Percentiles rank a stretch among this genome's conserved stretches.
Evolutionary conservation across 2,329 filamentous ascomycete species (phyloP).

Genomic region (Fusarium sp.): DNA sequence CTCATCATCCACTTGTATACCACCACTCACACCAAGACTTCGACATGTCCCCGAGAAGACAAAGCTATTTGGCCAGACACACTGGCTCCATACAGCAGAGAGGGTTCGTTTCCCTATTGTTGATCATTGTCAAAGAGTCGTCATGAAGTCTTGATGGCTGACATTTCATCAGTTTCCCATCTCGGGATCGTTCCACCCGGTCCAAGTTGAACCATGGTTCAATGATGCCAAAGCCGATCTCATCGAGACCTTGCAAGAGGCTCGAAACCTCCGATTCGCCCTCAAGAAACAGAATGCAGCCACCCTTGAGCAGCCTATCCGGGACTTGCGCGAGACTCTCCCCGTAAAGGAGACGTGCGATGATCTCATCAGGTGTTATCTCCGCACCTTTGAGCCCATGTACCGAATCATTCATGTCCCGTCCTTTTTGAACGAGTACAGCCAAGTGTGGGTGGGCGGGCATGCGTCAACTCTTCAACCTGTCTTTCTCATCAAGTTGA

Average conservation of each 20-base stretch:
- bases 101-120: slow-evolving; percentile 18
- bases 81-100: slow-evolving; percentile 42
- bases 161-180: slow-evolving; percentile 34
- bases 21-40: slow-evolving; percentile 35
- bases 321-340: slow-evolving; percentile 29
- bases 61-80: slow-evolving; percentile 42
- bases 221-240: slow-evolving; percentile 40
- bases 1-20: slow-evolving; percentile 29
- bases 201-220: slow-evolving; percentile 39
- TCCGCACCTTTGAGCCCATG: slow-evolving; percentile 41
- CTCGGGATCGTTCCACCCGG: slow-evolving; percentile 37
- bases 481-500: slow-evolving; percentile 37
- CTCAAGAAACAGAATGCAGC: slow-evolving; percentile 28
- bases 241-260: slow-evolving; percentile 33
- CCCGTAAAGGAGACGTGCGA: slow-evolving; percentile 32
- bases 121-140: too few species aligned
- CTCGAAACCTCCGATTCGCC: slow-evolving; percentile 28
- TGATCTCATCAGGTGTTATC: slow-evolving; percentile 35
- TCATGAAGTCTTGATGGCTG: background rate
- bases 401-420: slow-evolving; percentile 41
- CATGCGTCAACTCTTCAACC: background rate
- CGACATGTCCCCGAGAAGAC: slow-evolving; percentile 42
- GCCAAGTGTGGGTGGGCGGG: slow-evolving; percentile 29
- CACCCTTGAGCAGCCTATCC: slow-evolving; percentile 32
- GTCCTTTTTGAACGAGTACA: slow-evolving; percentile 37